Base-by-base conservation (phyloP, 495 filamentous ascomycete genomes). In the Aspergillus kassunensis region DNA sequence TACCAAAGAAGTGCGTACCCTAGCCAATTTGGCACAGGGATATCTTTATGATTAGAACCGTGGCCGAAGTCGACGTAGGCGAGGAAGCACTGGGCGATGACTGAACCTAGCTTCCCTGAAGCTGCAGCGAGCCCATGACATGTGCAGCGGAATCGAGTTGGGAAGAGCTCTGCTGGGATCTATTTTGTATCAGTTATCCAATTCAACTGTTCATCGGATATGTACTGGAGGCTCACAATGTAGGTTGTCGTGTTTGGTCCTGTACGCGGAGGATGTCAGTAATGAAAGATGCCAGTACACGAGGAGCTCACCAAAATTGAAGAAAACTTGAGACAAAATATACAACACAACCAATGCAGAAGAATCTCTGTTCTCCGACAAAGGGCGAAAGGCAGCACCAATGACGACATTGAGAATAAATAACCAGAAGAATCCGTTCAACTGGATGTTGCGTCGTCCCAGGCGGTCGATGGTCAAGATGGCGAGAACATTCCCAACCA, bases 1-100 rank as follows among this genome's bases (percentile, higher is more conserved):
- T 42, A 55, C 46, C 53, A 55, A 10, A 55, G 39, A 25, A 55
- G 53, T 8, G 53, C 46, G 25, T 49, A 55, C 16, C 53, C 53
- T 6, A 55, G 30, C 53, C 45, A 55, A 25, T 50, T 44, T 9
- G 31, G 24, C 4, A 27, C 9, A n/a, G 41, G 23, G 6, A 36
- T 46, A 5, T 49, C 33, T 7, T 15, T 13, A 6, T 49, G 49
- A 18, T 50, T 35, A 15, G 52, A 39, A 5, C 44, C 53, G 20
- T 36, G 30, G 4, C 53, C 53, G 15, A 49, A 55, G 31, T 44
- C 35, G 20, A 55, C 45, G 35, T 50, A 55, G 31, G 45, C 47
- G 8, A 56, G 34, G 20, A 51, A 45, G 23, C 41, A 56, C 19
- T 56, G 53, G 5, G 53, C 53, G 15, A 56, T 50, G 8, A 56